phyloP scores from a whole-genome alignment of 352 stramenopile species.

The Thalassiosira livingstoniorum region DNA sequence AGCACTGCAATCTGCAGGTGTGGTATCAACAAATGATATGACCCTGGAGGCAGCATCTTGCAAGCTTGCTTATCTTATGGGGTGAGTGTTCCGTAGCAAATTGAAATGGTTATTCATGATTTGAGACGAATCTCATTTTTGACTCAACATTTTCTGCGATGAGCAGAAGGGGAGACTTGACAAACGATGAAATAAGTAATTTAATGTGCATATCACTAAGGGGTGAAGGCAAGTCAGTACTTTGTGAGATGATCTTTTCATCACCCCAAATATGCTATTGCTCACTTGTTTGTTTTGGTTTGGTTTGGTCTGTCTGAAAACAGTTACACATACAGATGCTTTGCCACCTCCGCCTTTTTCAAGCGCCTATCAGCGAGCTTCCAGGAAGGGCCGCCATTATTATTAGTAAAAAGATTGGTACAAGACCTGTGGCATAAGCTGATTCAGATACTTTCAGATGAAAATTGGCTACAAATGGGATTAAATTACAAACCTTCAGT shows the following conservation, averaged over 20 bases:
- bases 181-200: constrained; percentile 56
- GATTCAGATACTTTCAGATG: no score
- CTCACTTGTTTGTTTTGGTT: not conserved
- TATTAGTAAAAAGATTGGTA: constrained; percentile 26
- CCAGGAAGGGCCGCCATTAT: constrained; percentile 44
- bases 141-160: not conserved
- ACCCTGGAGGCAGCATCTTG: constrained; percentile 92
- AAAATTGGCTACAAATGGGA: no score
- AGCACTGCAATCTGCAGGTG: constrained; percentile 90
- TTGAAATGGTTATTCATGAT: no score
- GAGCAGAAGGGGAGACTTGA: constrained; percentile 70
- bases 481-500: no score
- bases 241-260: no score
- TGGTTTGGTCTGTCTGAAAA: not conserved
- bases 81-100: constrained; percentile 5
- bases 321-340: constrained; percentile 49
- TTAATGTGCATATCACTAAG: constrained; percentile 65
- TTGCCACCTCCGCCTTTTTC: constrained; percentile 56
- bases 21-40: constrained; percentile 96
- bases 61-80: constrained; percentile 95
- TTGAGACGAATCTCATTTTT: not conserved
- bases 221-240: constrained; percentile 61
- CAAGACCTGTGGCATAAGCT: no score
- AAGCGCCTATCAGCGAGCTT: constrained; percentile 49
- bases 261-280: no score